Base-by-base conservation (phyloP, 2,329 filamentous ascomycete species). In the Karstenula rhodostoma region DNA sequence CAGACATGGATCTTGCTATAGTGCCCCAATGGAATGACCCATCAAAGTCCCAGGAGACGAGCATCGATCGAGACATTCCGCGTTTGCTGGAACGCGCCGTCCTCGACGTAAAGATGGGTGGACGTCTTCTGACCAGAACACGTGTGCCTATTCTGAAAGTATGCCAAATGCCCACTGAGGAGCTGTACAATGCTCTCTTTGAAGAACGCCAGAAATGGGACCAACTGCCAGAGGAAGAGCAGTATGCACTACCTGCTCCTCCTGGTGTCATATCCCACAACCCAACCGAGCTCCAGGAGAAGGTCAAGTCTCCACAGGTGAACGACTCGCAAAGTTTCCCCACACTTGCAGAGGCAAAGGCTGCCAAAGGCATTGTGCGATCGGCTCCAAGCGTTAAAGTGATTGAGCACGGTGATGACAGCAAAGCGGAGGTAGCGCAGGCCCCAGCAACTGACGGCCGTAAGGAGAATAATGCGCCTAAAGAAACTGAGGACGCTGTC, bases 111-210 rank as follows among this genome's bases (percentile, higher is more conserved):
- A 91, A 91, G 0, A 87, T 91, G 65, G 92, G 92, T 2, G 93
- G 91, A 17, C 86, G 92, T 4, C 82, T 96, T 3, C 83, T 97
- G 2, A 91, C 90, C 1, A 87, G 88, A 56, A 95, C 93, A 1
- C 85, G 93, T 62, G 90, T 96, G 3, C 92, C 93, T 0, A 96
- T 97, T 66, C 89, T 97, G 74, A 95, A 96, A 73, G 84, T 97
- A 17, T 96, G 93, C 70, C 85, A 94, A 73, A 85, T 80, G 44
- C 93, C 93, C 2, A 83, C 86, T 0, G 77, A 84, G 1, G 81
- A 85, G 58, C 82, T 96, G 1, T 85, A 85, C 15, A 73, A 80
- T 10, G 87, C 86, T 58, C 82, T 96, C 5, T 71, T 86, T 4
- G 84, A 87, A 35, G 89, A 90, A 68, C 86, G 91, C 7, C 78